Conservation (phyloP, 2,329 filamentous ascomycete genomes). For the Arachnomyces sp. region DNA sequence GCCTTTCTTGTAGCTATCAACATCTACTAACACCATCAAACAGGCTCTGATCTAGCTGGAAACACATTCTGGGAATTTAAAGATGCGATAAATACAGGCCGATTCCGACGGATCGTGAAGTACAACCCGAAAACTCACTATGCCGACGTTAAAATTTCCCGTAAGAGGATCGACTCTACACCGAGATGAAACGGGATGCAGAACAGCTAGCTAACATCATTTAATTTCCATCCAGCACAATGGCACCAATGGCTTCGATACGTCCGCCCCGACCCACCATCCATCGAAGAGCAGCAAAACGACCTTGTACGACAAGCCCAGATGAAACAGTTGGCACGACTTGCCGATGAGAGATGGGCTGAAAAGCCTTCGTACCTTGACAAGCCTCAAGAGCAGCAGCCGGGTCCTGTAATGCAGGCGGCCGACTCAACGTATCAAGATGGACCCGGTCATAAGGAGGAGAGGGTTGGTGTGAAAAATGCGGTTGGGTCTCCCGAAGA, state of each 20-base stretch:
- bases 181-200: background rate
- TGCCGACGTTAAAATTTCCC: conserved; percentile 53
- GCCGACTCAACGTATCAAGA: conserved; percentile 30
- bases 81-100: conserved; percentile 46
- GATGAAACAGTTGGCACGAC: conserved; percentile 52
- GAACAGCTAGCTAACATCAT: conserved; percentile 12
- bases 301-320: conserved; percentile 51
- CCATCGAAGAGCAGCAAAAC: conserved; percentile 51
- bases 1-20: background rate
- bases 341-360: conserved; percentile 56
- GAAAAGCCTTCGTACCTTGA: conserved; percentile 53
- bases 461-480: conserved; percentile 23
- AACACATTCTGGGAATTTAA: conserved; percentile 64
- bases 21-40: conserved; percentile 8
- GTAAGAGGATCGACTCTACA: conserved; percentile 28
- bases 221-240: conserved; percentile 42
- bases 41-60: conserved; percentile 55
- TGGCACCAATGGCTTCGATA: conserved; percentile 64
- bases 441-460: conserved; percentile 21
- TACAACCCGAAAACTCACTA: conserved; percentile 47
- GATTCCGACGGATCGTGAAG: conserved; percentile 53
- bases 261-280: conserved; percentile 49
- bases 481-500: conserved; percentile 25
- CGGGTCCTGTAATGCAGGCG: conserved; percentile 38
- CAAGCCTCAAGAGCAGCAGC: conserved; percentile 44